Evolutionary conservation across 176 grass and related monocot species (phyloP).

Genomic region (Echinochloa phyllopogon): DNA sequence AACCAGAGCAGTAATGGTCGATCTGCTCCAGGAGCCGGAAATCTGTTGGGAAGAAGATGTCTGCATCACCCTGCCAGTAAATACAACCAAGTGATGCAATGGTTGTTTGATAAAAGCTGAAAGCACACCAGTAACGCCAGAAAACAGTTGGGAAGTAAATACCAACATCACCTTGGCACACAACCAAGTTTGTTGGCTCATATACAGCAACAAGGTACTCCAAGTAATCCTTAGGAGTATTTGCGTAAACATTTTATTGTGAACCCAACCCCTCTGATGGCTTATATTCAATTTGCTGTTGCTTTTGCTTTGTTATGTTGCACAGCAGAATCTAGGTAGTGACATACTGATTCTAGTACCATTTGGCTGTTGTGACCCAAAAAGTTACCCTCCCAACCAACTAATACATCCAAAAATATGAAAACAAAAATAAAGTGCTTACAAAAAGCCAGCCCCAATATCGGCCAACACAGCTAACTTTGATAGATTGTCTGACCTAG

Average conservation of each 20-base stretch:
- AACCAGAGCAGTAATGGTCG: slow-evolving; percentile 84
- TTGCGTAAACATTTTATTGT: background rate
- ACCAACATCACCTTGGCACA: background rate
- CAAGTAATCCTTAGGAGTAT: background rate
- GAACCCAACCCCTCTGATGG: background rate
- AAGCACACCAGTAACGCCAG: background rate
- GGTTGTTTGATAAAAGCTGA: background rate
- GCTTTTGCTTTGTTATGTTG: background rate
- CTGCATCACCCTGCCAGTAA: slow-evolving; percentile 78
- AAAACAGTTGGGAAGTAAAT: slow-evolving; percentile 6
- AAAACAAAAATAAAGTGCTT: slow-evolving; percentile 6
- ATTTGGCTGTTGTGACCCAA: background rate
- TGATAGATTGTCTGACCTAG: background rate
- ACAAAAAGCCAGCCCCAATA: background rate
- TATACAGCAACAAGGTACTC: background rate
- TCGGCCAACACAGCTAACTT: background rate
- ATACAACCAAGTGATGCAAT: slow-evolving; percentile 15
- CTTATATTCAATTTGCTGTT: background rate
- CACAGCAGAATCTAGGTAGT: background rate
- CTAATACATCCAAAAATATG: background rate
- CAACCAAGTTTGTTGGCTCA: background rate
- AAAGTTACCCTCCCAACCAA: background rate
- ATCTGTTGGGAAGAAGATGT: slow-evolving; percentile 97
- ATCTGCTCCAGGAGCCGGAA: slow-evolving; percentile 87
- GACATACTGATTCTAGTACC: background rate